Percentiles rank a stretch among this genome's conserved stretches.
These are phyloP conservation scores for Sonneratia alba DNA, from an alignment of 345 rosid genomes.

Conservation along the genomic window DNA sequence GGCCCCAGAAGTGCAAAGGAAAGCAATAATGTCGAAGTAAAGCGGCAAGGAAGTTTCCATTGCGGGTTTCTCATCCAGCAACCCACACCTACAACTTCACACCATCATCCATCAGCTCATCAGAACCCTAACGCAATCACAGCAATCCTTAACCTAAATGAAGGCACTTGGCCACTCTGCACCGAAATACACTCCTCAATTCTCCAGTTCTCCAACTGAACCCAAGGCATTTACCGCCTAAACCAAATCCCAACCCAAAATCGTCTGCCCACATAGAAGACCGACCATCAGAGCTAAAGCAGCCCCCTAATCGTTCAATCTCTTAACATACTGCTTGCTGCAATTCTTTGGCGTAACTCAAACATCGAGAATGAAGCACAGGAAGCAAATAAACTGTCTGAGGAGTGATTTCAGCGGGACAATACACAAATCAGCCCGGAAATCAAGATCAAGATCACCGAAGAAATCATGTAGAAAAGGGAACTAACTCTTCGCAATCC, in stretches of 20 bases:
- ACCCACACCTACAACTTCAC: background rate
- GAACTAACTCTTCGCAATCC: too few relatives aligned
- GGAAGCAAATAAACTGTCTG: background rate
- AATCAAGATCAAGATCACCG: too few relatives aligned
- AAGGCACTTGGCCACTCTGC: background rate
- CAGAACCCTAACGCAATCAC: background rate
- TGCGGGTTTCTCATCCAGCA: slow-evolving; percentile 8
- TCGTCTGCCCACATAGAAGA: background rate
- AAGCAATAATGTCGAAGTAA: slow-evolving; percentile 49
- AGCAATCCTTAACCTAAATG: background rate
- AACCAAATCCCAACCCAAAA: background rate
- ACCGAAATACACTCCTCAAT: background rate
- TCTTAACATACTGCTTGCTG: background rate
- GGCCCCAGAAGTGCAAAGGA: slow-evolving; percentile 64
- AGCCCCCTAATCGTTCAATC: background rate
- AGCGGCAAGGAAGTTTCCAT: slow-evolving; percentile 59
- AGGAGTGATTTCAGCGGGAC: too few relatives aligned
- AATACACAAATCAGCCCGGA: too few relatives aligned
- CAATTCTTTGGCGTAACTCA: background rate
- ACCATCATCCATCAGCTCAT: background rate
- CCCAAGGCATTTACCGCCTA: background rate
- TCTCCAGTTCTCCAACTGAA: background rate
- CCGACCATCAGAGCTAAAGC: background rate
- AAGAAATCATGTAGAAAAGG: too few relatives aligned
- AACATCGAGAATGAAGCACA: background rate